These are phyloP conservation scores for Thielaviopsis musarum DNA, from an alignment of 2,329 filamentous ascomycete species.

Conservation along the genomic window DNA sequence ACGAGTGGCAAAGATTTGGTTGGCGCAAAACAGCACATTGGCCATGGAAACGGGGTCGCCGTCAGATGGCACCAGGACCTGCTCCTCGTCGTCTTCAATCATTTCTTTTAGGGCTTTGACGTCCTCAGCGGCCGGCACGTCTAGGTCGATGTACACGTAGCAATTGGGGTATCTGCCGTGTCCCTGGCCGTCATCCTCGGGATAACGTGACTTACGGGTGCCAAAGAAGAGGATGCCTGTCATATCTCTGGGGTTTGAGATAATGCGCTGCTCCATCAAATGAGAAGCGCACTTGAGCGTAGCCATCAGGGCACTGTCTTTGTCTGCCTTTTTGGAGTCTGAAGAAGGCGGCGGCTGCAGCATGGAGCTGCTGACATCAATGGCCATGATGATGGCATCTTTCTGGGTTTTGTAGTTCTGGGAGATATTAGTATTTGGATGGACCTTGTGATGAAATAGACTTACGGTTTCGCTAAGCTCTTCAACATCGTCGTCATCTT, in stretches of 20 bases:
- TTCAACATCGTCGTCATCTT: slow-evolving; percentile 42
- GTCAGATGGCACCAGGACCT: slow-evolving; percentile 48
- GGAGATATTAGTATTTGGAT: slow-evolving; percentile 1
- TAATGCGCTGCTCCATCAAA: slow-evolving; percentile 96
- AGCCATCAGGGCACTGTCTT: slow-evolving; percentile 62
- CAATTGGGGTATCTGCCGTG: slow-evolving; percentile 69
- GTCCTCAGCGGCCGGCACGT: slow-evolving; percentile 72
- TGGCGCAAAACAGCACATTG: slow-evolving; percentile 84
- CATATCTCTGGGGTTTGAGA: slow-evolving; percentile 91
- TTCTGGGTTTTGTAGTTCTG: slow-evolving; percentile 83
- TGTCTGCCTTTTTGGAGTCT: slow-evolving; percentile 58
- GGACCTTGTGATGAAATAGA: neutral
- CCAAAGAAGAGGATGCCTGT: slow-evolving; percentile 90
- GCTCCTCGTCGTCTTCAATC: slow-evolving; percentile 61
- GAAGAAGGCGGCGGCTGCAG: slow-evolving; percentile 46
- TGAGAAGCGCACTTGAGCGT: slow-evolving; percentile 88
- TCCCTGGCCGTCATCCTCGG: slow-evolving; percentile 42
- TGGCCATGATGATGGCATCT: slow-evolving; percentile 95
- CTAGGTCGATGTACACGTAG: slow-evolving; percentile 77
- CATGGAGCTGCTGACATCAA: slow-evolving; percentile 85
- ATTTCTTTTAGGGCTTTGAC: slow-evolving; percentile 64
- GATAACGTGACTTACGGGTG: slow-evolving; percentile 68
- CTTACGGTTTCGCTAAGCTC: slow-evolving; percentile 46
- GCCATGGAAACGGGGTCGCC: slow-evolving; percentile 61
- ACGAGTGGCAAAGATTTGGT: slow-evolving; percentile 90